Evolutionary conservation across 2,329 filamentous ascomycete genomes (phyloP).

Genomic region (Pseudogymnoascus sp.): DNA sequence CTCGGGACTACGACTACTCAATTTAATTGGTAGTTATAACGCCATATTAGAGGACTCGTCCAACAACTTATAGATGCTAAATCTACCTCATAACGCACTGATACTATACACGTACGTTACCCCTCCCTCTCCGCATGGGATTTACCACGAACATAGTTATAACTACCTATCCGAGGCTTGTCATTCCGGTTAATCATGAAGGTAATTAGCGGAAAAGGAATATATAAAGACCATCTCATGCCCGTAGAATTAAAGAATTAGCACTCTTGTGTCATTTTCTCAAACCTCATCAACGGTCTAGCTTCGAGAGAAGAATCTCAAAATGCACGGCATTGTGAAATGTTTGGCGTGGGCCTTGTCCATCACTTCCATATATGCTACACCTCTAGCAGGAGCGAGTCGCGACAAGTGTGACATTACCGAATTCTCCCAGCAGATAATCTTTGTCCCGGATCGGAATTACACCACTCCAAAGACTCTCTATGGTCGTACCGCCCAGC

Average conservation of each 20-base stretch:
- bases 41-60: background rate
- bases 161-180: background rate
- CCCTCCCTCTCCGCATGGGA: background rate
- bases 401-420: background rate
- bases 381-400: background rate
- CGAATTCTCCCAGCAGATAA: slow-evolving; percentile 21
- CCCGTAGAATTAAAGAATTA: background rate
- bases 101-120: background rate
- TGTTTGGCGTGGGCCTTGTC: background rate
- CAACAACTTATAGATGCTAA: background rate
- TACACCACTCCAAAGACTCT: slow-evolving; percentile 25
- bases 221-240: background rate
- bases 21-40: background rate
- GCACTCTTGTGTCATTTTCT: background rate
- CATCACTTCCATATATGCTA: background rate
- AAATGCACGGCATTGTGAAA: background rate
- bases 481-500: slow-evolving; percentile 30
- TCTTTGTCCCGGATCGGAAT: slow-evolving; percentile 22
- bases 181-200: background rate
- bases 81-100: background rate
- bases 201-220: background rate
- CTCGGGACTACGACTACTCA: background rate
- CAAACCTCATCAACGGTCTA: no score
- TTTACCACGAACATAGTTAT: background rate
- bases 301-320: background rate